phyloP scores from a whole-genome alignment of 345 rosid species.

The Linum trigynum region DNA sequence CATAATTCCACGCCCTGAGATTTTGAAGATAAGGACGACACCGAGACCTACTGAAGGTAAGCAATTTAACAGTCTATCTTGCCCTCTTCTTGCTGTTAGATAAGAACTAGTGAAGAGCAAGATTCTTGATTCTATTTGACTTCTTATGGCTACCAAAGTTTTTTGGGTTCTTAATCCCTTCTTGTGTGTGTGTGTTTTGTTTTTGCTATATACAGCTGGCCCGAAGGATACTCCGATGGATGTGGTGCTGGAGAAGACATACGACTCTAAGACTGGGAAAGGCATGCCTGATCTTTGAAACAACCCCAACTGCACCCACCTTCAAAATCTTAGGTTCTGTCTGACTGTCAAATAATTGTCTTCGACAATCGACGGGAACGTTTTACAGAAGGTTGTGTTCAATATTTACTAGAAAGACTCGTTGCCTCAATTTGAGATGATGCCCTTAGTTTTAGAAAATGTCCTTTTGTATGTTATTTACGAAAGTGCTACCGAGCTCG shows the following conservation, averaged over 20 bases:
- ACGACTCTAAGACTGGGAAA: slow-evolving; percentile 72
- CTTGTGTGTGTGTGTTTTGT: background rate
- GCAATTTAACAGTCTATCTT: slow-evolving; percentile 3
- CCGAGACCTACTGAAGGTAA: slow-evolving; percentile 83
- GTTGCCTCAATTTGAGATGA: too few relatives aligned
- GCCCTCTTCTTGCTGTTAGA: background rate
- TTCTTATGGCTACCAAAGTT: background rate
- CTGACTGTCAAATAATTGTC: too few relatives aligned
- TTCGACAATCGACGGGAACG: too few relatives aligned
- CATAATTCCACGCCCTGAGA: slow-evolving; percentile 92
- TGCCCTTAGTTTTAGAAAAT: too few relatives aligned
- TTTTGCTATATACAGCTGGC: slow-evolving; percentile 49
- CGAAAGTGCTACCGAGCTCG: too few relatives aligned
- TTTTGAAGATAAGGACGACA: slow-evolving; percentile 72
- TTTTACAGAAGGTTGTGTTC: too few relatives aligned
- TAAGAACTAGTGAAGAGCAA: background rate
- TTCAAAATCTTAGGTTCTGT: too few relatives aligned
- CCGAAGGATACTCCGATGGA: slow-evolving; percentile 86
- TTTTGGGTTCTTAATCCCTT: background rate
- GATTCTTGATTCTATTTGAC: background rate
- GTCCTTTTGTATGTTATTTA: too few relatives aligned
- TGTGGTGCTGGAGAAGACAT: slow-evolving; percentile 65
- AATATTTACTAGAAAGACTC: too few relatives aligned
- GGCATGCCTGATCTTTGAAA: slow-evolving; percentile 91
- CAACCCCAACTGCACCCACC: background rate